Evolutionary conservation across 345 rosid species (phyloP).

Genomic region (Triadica sebifera): DNA sequence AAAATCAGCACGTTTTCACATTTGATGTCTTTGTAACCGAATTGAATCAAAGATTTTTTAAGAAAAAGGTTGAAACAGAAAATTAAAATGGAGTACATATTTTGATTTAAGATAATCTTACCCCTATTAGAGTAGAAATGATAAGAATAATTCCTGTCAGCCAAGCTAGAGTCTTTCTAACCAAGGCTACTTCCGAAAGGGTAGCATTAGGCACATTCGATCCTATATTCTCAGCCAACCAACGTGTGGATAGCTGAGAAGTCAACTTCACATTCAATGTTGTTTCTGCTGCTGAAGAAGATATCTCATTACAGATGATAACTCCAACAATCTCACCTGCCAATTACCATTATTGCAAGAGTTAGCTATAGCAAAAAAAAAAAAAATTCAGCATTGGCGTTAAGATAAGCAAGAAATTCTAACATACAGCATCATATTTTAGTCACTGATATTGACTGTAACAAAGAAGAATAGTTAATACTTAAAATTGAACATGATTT

Average conservation of each 20-base stretch:
- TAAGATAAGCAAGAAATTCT: neutral
- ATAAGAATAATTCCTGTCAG: conserved; percentile 86
- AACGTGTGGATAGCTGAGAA: conserved; percentile 51
- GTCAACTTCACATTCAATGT: conserved; percentile 44
- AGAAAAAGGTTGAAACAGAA: neutral
- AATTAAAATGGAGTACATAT: too few species aligned
- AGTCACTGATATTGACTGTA: neutral
- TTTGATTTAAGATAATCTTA: conserved; percentile 41
- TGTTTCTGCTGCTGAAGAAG: conserved; percentile 44
- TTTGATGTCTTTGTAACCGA: neutral
- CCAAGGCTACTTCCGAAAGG: conserved; percentile 45
- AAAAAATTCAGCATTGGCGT: neutral
- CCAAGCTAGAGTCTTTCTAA: conserved; percentile 89
- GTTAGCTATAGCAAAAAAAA: neutral
- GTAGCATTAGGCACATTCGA: conserved; percentile 24
- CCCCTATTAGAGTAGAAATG: conserved; percentile 88
- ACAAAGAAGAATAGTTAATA: neutral
- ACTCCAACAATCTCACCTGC: conserved; percentile 92
- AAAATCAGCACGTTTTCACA: neutral
- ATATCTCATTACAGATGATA: conserved; percentile 47
- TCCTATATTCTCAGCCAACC: conserved; percentile 60
- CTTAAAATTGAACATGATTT: neutral
- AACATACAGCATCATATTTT: too few species aligned
- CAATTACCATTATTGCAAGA: conserved; percentile 14
- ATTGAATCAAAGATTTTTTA: neutral